Evolutionary conservation across 768 basidiomycete species (phyloP), one percentile per base, ranked within the genome.

Genomic region (Suillus hirtellus): DNA sequence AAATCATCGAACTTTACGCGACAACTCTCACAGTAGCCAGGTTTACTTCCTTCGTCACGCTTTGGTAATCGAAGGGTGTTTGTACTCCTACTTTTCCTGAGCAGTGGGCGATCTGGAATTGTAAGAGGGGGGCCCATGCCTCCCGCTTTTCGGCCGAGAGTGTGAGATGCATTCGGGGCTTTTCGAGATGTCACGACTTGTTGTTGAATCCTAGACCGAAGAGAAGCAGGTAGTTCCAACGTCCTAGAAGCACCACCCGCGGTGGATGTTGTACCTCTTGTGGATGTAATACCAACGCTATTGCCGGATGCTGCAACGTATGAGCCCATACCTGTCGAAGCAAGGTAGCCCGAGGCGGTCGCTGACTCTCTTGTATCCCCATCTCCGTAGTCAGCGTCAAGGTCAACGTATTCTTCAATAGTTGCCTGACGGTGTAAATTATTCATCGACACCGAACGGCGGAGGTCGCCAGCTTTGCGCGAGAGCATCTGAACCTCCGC

Each of bases 11-110:
- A 99, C 75, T 94, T 94, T 62, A 82, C 71, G 44, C 96, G 85
- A 75, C 97, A 99, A 73, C 95, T 96, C 76, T 99, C 97, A 75
- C 97, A 99, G 76, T 98, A 99, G 5, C 97, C 97, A 5, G 96
- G 90, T 70, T 97, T 98, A 66, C 84, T 86, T 19, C 87, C 88
- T 77, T 96, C 94, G 63, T 95, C 92, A 44, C 92, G 86, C 71
- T 86, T 88, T 9, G 90, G 87, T 61, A 91, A 78, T 69, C 83
- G 82, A 54, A 93, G 76, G 1, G 89, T 91, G 71, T 91, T 91
- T 59, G 90, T 93, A 68, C 92, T 94, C 66, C 86, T 85, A 71
- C 90, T 90, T 77, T 91, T 94, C 70, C 85, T 83, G 58, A 95
- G 77, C 34, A 77, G 59, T 50, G 80, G 80, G 49, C 82, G 81